Conservation (phyloP, 345 rosid genomes). For the Citrus cavaleriei region DNA sequence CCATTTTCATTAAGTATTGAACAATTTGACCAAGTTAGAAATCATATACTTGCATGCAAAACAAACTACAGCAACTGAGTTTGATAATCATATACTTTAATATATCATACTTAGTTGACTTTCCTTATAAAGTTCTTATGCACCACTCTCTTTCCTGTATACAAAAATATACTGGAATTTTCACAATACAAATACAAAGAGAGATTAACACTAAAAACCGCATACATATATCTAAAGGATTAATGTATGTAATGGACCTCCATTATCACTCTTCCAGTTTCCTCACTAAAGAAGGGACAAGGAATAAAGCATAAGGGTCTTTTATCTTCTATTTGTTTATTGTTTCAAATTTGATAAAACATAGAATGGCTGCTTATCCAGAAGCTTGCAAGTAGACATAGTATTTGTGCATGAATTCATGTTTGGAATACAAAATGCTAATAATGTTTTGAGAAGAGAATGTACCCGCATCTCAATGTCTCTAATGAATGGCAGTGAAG, state of each 20-base stretch:
- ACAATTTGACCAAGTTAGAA: background rate
- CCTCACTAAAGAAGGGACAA: background rate
- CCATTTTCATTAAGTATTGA: background rate
- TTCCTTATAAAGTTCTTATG: background rate
- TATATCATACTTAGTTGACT: background rate
- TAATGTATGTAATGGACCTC: no score
- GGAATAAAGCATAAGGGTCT: background rate
- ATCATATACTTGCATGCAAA: background rate
- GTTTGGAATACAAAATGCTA: background rate
- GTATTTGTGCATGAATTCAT: background rate
- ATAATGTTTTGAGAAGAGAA: background rate
- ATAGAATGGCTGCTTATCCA: background rate
- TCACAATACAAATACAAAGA: background rate
- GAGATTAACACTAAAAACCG: background rate
- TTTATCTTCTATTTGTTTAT: background rate
- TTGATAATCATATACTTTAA: background rate
- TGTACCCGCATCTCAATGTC: slow-evolving; percentile 86
- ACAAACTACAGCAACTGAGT: background rate
- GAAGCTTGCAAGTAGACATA: background rate
- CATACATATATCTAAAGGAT: background rate
- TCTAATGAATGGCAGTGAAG: slow-evolving; percentile 63
- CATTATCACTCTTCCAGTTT: background rate
- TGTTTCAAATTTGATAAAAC: background rate
- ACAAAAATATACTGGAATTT: background rate
- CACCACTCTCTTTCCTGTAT: background rate